Base-by-base conservation (phyloP, 495 filamentous ascomycete genomes). In the Penicillium paxilli region DNA sequence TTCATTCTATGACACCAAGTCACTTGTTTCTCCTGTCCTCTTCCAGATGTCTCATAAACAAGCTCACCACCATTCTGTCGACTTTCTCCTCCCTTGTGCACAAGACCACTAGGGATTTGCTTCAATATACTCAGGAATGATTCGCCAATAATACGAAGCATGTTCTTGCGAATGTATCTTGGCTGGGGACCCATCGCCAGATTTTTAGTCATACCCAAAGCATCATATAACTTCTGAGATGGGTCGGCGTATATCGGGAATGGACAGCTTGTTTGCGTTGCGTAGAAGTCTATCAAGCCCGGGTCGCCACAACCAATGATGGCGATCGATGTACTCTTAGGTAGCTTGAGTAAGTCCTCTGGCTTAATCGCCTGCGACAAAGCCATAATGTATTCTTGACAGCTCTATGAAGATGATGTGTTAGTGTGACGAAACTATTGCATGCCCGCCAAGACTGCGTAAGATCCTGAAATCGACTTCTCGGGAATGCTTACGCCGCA, bases 221-320 rank as follows among this genome's bases (percentile, higher is more conserved):
- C 76, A 14, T 79, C 68, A 75, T 93, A 94, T 3, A 96, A 73
- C 46, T 79, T 76, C 19, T 80, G 75, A 0, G 81, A 83, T 0
- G 90, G 89, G 64, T 96, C 90, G 42, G 88, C 80, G 76, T 89
- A 95, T 51, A 96, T 85, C n/a, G 87, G 87, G 69, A 87, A 96
- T 0, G 82, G 80, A 56, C 87, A 94, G 37, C 49, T 57, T 0
- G 89, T 88, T 49, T 80, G 76, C 11, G 68, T 58, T 12, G 73
- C 74, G 68, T 95, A 95, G 66, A 78, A 79, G 40, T 79, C 70
- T 58, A 96, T 96, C 5, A 95, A 70, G 16, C 80, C 75, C 12
- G 84, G 86, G n/a, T 82, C 74, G 49, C 92, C 92, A 72, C 89
- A 92, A 49, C 92, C 91, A 53, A 96, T 75, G 38, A 95, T 76